These are phyloP conservation scores for Bjerkandera adusta DNA, from an alignment of 1,284 basidiomycete genomes.

Conservation along the genomic window DNA sequence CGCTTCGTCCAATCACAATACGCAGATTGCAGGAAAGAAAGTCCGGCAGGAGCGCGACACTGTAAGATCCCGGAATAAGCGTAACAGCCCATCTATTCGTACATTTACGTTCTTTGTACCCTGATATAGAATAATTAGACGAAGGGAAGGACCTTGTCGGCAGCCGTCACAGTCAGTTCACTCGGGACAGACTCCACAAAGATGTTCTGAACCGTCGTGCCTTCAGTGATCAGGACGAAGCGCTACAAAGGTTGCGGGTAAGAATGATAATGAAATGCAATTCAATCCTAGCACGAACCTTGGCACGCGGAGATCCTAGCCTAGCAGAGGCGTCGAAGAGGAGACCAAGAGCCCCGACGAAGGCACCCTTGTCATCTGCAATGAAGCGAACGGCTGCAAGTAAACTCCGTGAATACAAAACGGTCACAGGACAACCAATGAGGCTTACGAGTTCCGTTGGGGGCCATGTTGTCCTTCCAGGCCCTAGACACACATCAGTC, in stretches of 20 bases:
- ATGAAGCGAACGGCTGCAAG: conserved; percentile 55
- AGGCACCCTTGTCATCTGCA: conserved; percentile 64
- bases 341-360: conserved; percentile 58
- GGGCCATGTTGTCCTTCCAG: conserved; percentile 68
- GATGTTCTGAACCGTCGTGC: conserved; percentile 51
- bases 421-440: background rate
- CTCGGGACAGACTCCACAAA: conserved; percentile 58
- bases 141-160: conserved; percentile 54
- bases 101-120: too few relatives aligned
- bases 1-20: background rate
- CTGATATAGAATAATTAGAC: conserved; percentile 32
- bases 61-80: too few relatives aligned
- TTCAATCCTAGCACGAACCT: conserved; percentile 42
- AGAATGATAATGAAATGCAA: background rate
- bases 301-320: conserved; percentile 64
- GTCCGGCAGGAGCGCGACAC: too few relatives aligned
- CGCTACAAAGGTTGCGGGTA: conserved; percentile 36
- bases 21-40: background rate
- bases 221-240: conserved; percentile 56
- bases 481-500: conserved; percentile 41
- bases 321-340: conserved; percentile 60
- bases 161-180: conserved; percentile 56
- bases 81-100: too few relatives aligned
- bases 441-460: conserved; percentile 48
- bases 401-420: too few relatives aligned